Evolutionary conservation across 441 rosid genomes (phyloP), one percentile per base, ranked within the genome.

Genomic region (Euphorbia schlechtendalii): DNA sequence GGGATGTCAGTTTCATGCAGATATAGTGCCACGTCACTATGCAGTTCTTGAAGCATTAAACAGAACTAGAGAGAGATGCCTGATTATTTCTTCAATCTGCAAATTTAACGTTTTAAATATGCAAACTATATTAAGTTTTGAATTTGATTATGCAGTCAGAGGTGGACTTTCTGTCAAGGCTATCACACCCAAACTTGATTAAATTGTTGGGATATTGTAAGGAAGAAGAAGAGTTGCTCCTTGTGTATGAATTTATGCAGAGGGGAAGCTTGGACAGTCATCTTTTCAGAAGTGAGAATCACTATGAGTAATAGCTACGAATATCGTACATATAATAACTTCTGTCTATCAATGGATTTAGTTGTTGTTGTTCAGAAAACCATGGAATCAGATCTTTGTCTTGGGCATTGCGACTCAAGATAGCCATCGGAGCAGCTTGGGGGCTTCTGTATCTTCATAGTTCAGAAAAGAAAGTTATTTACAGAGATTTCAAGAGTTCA

Each of bases 401-500:
- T 81, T 91, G 49, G 98, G 78, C 83, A 36, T 36, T 36, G 40
- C 40, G 40, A 9, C 40, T 36, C 40, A 36, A 36, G n/a, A n/a
- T n/a, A n/a, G n/a, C n/a, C n/a, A n/a, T n/a, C n/a, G n/a, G n/a
- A n/a, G n/a, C n/a, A n/a, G 40, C 40, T 36, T 9, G 76, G 72
- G 97, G 97, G 17, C 86, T 91, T 41, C 82, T 83, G 0, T 88
- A 88, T 61, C 79, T 91, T 24, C 97, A 91, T 46, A 71, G 80
- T 3, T 84, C 89, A 0, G 94, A 91, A 49, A 91, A 82, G 82
- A 77, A 84, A 79, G 89, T 91, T 27, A 91, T 91, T 53, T 88
- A 86, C 74, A 65, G 97, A 78, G 97, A 88, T 71, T 88, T 91
- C 79, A 91, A 91, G 77, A 89, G 96, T 9, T 84, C 97, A 17